phyloP scores from a whole-genome alignment of 2,329 filamentous ascomycete genomes.

The Pseudocercospora macadamiae region DNA sequence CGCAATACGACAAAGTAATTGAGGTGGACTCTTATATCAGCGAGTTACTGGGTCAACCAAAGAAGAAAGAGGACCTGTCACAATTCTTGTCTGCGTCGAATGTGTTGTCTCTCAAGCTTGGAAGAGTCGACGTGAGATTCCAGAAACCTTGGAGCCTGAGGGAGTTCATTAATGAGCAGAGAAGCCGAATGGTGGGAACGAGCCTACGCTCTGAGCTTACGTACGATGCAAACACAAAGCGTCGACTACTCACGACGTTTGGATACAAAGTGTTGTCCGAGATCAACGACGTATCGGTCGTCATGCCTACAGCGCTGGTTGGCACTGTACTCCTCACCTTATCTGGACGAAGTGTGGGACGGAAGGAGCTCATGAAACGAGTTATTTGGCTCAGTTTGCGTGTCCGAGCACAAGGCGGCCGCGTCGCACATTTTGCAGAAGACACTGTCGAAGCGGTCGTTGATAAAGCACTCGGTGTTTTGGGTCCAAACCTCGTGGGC shows the following conservation, averaged over 20 bases:
- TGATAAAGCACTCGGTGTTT: slow-evolving; percentile 84
- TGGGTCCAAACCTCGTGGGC: slow-evolving; percentile 87
- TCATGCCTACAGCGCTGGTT: slow-evolving; percentile 96
- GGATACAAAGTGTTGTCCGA: slow-evolving; percentile 92
- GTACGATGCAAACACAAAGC: slow-evolving; percentile 54
- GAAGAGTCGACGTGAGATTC: slow-evolving; percentile 92
- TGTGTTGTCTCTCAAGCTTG: slow-evolving; percentile 83
- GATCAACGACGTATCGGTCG: slow-evolving; percentile 93
- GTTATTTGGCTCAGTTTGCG: slow-evolving; percentile 88
- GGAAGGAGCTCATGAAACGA: slow-evolving; percentile 78
- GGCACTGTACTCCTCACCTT: slow-evolving; percentile 91
- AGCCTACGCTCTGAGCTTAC: slow-evolving; percentile 39
- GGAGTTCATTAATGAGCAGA: slow-evolving; percentile 77
- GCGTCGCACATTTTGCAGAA: slow-evolving; percentile 90
- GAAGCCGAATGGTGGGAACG: slow-evolving; percentile 50
- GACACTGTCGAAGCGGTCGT: slow-evolving; percentile 79
- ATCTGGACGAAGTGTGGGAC: slow-evolving; percentile 87
- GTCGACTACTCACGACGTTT: slow-evolving; percentile 78
- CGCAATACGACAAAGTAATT: slow-evolving; percentile 98
- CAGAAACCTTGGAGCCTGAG: slow-evolving; percentile 93
- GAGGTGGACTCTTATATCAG: slow-evolving; percentile 96
- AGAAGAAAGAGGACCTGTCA: slow-evolving; percentile 89
- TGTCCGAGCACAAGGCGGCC: slow-evolving; percentile 81
- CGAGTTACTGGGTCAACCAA: slow-evolving; percentile 89
- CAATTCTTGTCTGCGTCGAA: slow-evolving; percentile 90